Evolutionary conservation across 2,329 filamentous ascomycete species (phyloP).

Genomic region (Neopestalotiopsis sp.): DNA sequence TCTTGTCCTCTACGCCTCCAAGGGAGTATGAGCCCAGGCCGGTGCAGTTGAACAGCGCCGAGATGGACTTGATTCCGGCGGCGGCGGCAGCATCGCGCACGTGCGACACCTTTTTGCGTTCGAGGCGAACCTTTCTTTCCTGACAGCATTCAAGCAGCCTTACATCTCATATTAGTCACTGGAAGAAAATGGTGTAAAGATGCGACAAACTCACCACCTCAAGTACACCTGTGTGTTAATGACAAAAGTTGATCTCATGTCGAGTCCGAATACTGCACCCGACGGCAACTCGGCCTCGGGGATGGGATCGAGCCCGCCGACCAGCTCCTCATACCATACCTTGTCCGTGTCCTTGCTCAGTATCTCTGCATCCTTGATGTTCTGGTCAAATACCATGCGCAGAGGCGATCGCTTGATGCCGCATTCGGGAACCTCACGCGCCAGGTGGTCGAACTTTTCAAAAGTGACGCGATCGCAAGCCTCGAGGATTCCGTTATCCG

Average conservation of each 20-base stretch:
- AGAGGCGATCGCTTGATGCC: constrained; percentile 64
- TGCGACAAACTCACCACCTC: too few species aligned
- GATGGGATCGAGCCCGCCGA: constrained; percentile 39
- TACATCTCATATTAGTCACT: too few species aligned
- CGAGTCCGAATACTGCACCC: constrained; percentile 27
- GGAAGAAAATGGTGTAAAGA: too few species aligned
- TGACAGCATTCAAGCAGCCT: too few species aligned
- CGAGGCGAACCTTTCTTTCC: too few species aligned
- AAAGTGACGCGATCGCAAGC: constrained; percentile 17
- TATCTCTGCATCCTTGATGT: constrained; percentile 50
- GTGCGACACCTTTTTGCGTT: too few species aligned
- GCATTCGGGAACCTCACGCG: constrained; percentile 59
- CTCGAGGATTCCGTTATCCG: constrained; percentile 18
- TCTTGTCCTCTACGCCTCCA: constrained; percentile 32
- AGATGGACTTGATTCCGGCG: constrained; percentile 35
- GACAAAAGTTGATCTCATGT: too few species aligned
- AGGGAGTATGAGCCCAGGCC: constrained; percentile 20
- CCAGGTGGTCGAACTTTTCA: constrained; percentile 30
- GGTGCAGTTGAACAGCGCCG: constrained; percentile 24
- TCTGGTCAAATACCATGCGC: constrained; percentile 15
- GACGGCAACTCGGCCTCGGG: constrained; percentile 34
- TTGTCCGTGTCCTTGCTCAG: constrained; percentile 40
- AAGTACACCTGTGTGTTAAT: too few species aligned
- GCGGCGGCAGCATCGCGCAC: too few species aligned
- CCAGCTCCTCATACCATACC: constrained; percentile 46